phyloP scores from a whole-genome alignment of 495 filamentous ascomycete genomes.

The Aspergillus panamensis region DNA sequence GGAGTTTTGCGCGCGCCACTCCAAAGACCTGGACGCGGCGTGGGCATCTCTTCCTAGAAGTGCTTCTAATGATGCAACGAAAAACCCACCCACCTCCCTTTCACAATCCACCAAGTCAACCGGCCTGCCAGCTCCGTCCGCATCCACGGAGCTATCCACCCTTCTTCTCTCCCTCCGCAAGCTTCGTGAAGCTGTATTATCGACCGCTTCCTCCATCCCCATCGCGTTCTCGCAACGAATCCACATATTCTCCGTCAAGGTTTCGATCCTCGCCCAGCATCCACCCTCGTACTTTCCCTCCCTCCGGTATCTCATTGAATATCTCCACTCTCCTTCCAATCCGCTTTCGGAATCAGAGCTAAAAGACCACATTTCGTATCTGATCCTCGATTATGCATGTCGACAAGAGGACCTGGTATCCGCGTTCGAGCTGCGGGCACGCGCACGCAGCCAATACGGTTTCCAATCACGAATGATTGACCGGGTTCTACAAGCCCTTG shows the following conservation, averaged over 20 bases:
- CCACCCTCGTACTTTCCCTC: constrained; percentile 88
- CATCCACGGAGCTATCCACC: constrained; percentile 53
- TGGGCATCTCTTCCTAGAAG: constrained; percentile 63
- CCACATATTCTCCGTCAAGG: constrained; percentile 76
- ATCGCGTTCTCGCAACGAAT: constrained; percentile 62
- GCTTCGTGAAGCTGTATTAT: constrained; percentile 74
- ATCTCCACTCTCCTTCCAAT: constrained; percentile 58
- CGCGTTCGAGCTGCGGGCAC: constrained; percentile 60
- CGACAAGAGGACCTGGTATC: constrained; percentile 69
- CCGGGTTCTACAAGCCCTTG: constrained; percentile 63
- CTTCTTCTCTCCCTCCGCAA: constrained; percentile 79
- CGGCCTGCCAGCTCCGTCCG: constrained; percentile 28
- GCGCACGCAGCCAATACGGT: constrained; percentile 44
- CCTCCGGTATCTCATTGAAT: constrained; percentile 69
- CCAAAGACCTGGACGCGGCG: constrained; percentile 66
- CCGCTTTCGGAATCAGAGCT: constrained; percentile 65
- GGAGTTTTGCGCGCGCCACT: constrained; percentile 72
- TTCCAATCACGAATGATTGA: constrained; percentile 62
- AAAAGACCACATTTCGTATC: constrained; percentile 73
- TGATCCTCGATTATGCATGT: constrained; percentile 85
- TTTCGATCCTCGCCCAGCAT: constrained; percentile 73
- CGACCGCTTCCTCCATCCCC: constrained; percentile 62
- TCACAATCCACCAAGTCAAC: constrained; percentile 23
- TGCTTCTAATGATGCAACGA: constrained; percentile 39
- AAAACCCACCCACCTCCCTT: constrained; percentile 36